phyloP scores from a whole-genome alignment of 208 protist species.

The Trypanosomatidae sp. region DNA sequence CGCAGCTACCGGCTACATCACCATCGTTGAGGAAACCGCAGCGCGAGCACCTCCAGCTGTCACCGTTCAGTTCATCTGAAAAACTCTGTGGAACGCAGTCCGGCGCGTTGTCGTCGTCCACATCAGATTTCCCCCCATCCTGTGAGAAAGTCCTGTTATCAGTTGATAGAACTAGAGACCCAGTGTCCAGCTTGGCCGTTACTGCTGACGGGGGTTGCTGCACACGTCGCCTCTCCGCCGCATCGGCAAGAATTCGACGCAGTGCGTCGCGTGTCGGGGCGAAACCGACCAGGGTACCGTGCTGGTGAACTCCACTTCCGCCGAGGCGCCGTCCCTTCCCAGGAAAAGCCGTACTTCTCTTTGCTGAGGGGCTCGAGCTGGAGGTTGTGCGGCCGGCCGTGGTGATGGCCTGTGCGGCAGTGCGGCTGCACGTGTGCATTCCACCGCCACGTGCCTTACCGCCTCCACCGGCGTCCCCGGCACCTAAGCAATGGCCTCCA shows the following conservation, averaged over 20 bases:
- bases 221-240: constrained; percentile 10
- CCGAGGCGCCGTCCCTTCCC: constrained; percentile 21
- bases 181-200: neutral
- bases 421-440: neutral
- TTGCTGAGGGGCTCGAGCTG: neutral
- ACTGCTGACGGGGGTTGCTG: neutral
- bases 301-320: neutral
- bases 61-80: constrained; percentile 1
- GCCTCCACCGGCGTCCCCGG: too few species aligned
- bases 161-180: neutral
- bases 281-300: neutral
- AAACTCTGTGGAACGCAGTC: constrained; percentile 17
- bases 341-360: constrained; percentile 2
- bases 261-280: constrained; percentile 22
- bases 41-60: constrained; percentile 28
- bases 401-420: neutral
- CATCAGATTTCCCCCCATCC: neutral
- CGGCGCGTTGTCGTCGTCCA: constrained; percentile 17
- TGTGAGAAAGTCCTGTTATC: neutral
- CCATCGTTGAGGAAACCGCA: constrained; percentile 33
- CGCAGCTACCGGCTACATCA: constrained; percentile 2
- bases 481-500: neutral
- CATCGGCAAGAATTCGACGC: constrained; percentile 18
- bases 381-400: neutral
- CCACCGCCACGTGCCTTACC: neutral